Evolutionary conservation across 2,329 filamentous ascomycete genomes (phyloP).

Genomic region (Aspergillus tubingensis): DNA sequence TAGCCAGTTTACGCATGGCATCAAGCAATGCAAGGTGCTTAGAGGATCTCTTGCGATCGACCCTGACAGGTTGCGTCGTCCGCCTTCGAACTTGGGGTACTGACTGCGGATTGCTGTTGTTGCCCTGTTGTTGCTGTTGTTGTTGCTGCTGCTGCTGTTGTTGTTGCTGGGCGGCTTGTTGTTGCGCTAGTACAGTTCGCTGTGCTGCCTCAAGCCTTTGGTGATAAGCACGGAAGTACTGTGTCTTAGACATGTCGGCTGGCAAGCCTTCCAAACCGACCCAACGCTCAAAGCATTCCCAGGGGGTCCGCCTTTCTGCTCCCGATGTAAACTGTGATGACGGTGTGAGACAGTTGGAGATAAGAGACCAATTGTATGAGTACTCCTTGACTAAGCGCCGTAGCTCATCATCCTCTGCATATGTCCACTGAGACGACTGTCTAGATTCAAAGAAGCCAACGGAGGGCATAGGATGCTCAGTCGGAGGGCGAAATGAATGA

Average conservation of each 20-base stretch:
- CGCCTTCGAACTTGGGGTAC: slow-evolving; percentile 64
- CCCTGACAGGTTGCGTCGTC: slow-evolving; percentile 74
- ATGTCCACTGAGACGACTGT: slow-evolving; percentile 86
- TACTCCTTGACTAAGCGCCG: slow-evolving; percentile 84
- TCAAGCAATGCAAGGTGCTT: slow-evolving; percentile 88
- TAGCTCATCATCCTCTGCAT: slow-evolving; percentile 86
- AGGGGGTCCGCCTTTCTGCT: slow-evolving; percentile 85
- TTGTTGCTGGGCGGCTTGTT: slow-evolving; percentile 49
- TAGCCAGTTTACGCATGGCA: slow-evolving; percentile 90
- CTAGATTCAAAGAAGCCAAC: slow-evolving; percentile 88
- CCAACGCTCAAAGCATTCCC: slow-evolving; percentile 99
- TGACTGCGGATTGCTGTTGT: slow-evolving; percentile 52
- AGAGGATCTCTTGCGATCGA: slow-evolving; percentile 82
- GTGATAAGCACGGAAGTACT: slow-evolving; percentile 83
- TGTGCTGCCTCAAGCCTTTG: slow-evolving; percentile 64
- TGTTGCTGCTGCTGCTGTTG: slow-evolving; percentile 52
- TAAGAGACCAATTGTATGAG: slow-evolving; percentile 96
- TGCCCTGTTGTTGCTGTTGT: slow-evolving; percentile 50
- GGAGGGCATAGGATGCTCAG: slow-evolving; percentile 86
- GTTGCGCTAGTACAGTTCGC: slow-evolving; percentile 59
- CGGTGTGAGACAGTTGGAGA: slow-evolving; percentile 75
- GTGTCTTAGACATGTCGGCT: slow-evolving; percentile 89
- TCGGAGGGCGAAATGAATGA: slow-evolving; percentile 90
- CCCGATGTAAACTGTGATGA: slow-evolving; percentile 79
- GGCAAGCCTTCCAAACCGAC: slow-evolving; percentile 87